Evolutionary conservation across 2,329 filamentous ascomycete genomes (phyloP), one percentile per base, ranked within the genome.

Genomic region (Penicillium polonicum): DNA sequence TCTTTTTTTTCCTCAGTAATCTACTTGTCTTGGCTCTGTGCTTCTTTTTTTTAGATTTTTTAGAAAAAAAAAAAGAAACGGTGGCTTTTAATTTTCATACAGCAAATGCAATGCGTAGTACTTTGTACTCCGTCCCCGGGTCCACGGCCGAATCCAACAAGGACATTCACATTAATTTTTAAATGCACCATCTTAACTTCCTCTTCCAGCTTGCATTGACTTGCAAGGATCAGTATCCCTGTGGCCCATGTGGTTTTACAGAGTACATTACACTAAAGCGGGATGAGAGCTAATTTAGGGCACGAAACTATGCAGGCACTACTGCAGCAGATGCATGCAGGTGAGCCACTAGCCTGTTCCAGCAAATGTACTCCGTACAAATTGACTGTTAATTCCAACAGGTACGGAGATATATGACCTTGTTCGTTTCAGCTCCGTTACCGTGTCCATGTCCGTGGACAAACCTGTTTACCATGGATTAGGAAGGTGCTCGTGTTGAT

Each of bases 271-370:
- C 29, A 27, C 27, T 7, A 19, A 51, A 44, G 15, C 7, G n/a
- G 31, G n/a, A 53, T 48, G 55, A 23, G 49, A 46, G 12, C 49
- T 57, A 57, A 46, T 46, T 46, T 41, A 42, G 55, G 42, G 21
- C 48, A 57, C 42, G 31, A 23, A 55, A 55, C 46, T 39, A 48
- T 48, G 25, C 25, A 35, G 10, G 25, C 25, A 41, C 54, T 57
- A 57, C 49, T 53, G 48, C 35, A 57, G 19, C 12, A 36, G 27
- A 35, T 52, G 35, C 48, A 45, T 51, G 25, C 13, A 23, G 17
- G 4, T 31, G 5, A 49, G 33, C 4, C 4, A 21, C 39, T 56
- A 51, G 23, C 53, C 15, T 17, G 10, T 27, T 33, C 15, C 9
- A 27, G 39, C 5, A 10, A 39, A 19, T 19, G 38, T 5, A 23